A percentile compares a stretch with the other conserved stretches of the same genome.
These are phyloP conservation scores for Juncus effusus DNA, from an alignment of 176 grass and related monocot genomes.

Conservation along the genomic window DNA sequence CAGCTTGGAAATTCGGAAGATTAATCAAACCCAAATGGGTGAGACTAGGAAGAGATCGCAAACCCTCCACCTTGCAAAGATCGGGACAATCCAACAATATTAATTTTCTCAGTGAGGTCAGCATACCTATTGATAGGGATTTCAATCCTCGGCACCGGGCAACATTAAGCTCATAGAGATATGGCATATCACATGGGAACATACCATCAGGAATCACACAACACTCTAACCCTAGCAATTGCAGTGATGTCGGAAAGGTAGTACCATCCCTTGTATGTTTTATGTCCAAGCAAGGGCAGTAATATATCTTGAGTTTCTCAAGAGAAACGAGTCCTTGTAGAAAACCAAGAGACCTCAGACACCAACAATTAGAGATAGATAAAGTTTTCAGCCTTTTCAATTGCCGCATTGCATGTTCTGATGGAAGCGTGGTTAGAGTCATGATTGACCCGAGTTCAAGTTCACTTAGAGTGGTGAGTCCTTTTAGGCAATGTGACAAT, in stretches of 20 bases:
- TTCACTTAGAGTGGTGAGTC: not conserved
- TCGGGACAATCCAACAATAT: not conserved
- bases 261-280: not conserved
- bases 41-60: not conserved
- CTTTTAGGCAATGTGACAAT: not conserved
- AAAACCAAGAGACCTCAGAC: not conserved
- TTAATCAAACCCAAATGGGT: not conserved
- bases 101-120: not conserved
- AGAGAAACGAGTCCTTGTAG: not conserved
- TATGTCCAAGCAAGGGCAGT: not conserved
- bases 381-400: not conserved
- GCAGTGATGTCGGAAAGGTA: not conserved
- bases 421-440: not conserved
- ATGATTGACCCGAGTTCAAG: not conserved
- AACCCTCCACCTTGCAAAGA: not conserved
- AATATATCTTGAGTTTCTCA: not conserved
- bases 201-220: not conserved
- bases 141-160: not conserved
- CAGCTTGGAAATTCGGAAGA: not conserved
- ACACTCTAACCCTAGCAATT: not conserved
- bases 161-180: not conserved
- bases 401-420: not conserved
- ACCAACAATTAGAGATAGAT: not conserved
- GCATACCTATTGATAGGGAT: slow-evolving; percentile 4
- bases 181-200: not conserved